Percentiles rank a stretch among this genome's conserved stretches.
These are phyloP conservation scores for Botrytis medusae DNA, from an alignment of 2,329 filamentous ascomycete genomes.

Conservation along the genomic window DNA sequence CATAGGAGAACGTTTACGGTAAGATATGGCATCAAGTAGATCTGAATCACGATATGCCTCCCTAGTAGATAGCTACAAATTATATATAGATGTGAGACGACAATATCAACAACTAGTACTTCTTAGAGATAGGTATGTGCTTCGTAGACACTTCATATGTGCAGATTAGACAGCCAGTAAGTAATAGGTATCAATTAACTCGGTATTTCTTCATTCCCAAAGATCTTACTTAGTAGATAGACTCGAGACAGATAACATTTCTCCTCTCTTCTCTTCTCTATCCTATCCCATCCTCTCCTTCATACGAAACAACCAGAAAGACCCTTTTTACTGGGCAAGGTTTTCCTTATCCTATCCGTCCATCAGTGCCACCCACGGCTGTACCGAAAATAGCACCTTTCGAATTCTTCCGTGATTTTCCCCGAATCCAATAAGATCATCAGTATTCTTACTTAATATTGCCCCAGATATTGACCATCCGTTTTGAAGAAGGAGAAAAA, in stretches of 20 bases:
- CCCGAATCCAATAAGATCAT: background rate
- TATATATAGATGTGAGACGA: background rate
- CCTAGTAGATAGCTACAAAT: background rate
- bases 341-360: background rate
- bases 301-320: background rate
- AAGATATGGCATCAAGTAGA: background rate
- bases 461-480: background rate
- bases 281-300: background rate
- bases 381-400: background rate
- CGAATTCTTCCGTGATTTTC: constrained; percentile 2
- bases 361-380: constrained; percentile 3
- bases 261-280: background rate
- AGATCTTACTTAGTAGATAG: background rate
- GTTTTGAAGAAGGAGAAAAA: background rate
- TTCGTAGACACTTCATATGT: background rate
- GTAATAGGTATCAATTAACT: background rate
- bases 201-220: background rate
- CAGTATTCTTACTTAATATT: background rate
- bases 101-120: background rate
- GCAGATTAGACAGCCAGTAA: background rate
- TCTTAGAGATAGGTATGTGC: background rate
- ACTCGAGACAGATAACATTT: background rate
- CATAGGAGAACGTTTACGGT: background rate
- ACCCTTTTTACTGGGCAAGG: background rate
- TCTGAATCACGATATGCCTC: background rate